Percentiles rank a stretch among this genome's conserved stretches.
phyloP scores from a whole-genome alignment of 805 yeast genomes.

The Sugiyamaella valdiviana region DNA sequence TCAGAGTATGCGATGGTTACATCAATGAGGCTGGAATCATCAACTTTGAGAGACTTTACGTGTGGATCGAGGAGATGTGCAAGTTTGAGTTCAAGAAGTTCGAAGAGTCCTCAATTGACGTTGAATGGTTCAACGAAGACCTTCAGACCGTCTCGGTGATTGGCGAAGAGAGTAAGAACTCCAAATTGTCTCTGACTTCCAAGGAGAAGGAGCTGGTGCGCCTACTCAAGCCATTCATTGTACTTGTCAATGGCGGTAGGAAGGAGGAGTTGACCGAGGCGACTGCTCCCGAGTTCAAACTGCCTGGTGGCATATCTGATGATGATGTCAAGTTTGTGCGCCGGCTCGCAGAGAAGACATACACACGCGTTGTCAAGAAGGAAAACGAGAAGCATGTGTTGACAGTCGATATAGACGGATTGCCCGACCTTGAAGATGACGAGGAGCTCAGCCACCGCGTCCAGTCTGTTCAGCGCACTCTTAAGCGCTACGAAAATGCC shows the following conservation, averaged over 20 bases:
- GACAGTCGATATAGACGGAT: constrained; percentile 54
- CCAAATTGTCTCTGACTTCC: constrained; percentile 47
- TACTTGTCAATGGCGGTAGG: constrained; percentile 23
- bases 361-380: constrained; percentile 20
- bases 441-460: constrained; percentile 51
- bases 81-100: constrained; percentile 80
- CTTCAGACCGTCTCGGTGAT: constrained; percentile 41
- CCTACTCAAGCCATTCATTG: constrained; percentile 41
- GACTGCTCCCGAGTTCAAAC: neutral
- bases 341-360: constrained; percentile 25
- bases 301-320: constrained; percentile 8
- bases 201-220: constrained; percentile 63
- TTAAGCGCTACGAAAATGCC: constrained; percentile 35
- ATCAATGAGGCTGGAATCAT: constrained; percentile 78
- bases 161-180: constrained; percentile 51
- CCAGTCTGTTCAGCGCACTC: constrained; percentile 53
- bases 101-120: constrained; percentile 72
- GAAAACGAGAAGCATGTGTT: constrained; percentile 13
- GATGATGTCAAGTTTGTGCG: constrained; percentile 22
- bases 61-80: constrained; percentile 71
- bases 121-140: constrained; percentile 86
- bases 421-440: constrained; percentile 61
- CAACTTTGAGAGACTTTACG: constrained; percentile 61
- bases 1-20: constrained; percentile 73
- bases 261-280: constrained; percentile 1